phyloP scores from a whole-genome alignment of 202 grass and related monocot genomes.

The Saccharum hybrid region DNA sequence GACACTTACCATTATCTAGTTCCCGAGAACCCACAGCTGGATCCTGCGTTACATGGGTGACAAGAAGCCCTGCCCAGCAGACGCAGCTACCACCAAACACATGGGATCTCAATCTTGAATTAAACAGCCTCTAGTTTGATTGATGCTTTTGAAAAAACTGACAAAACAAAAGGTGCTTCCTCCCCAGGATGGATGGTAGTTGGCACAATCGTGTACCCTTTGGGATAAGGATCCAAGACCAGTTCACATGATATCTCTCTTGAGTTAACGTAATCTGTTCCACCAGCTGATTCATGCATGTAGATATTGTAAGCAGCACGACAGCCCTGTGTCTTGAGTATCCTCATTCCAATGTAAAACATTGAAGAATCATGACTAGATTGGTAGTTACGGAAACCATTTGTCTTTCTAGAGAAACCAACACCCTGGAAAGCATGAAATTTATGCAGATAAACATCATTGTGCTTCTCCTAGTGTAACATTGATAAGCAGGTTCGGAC shows the following conservation, averaged over 20 bases:
- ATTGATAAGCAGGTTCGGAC: constrained; percentile 30
- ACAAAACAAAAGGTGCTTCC: constrained; percentile 98
- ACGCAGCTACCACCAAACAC: constrained; percentile 24
- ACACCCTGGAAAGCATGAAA: constrained; percentile 73
- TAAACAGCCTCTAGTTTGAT: constrained; percentile 93
- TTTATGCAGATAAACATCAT: constrained; percentile 26
- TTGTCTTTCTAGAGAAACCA: constrained; percentile 94
- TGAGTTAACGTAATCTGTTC: constrained; percentile 97
- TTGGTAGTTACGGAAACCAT: constrained; percentile 93
- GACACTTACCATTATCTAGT: constrained; percentile 31
- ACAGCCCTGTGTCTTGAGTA: constrained; percentile 92
- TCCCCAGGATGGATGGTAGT: constrained; percentile 98
- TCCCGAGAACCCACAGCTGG: constrained; percentile 43
- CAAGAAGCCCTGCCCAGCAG: constrained; percentile 38
- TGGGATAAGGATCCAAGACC: constrained; percentile 91
- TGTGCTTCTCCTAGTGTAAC: constrained; percentile 24
- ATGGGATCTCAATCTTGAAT: constrained; percentile 41
- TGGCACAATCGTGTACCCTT: constrained; percentile 98
- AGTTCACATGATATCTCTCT: constrained; percentile 99
- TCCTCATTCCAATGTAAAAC: constrained; percentile 97
- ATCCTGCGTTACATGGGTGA: constrained; percentile 33
- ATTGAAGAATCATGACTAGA: constrained; percentile 95
- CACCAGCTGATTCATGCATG: constrained; percentile 95
- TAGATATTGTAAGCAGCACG: constrained; percentile 99
- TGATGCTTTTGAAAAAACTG: constrained; percentile 97